These are phyloP conservation scores for Peronospora farinosa DNA, from an alignment of 352 stramenopile species.

Conservation along the genomic window DNA sequence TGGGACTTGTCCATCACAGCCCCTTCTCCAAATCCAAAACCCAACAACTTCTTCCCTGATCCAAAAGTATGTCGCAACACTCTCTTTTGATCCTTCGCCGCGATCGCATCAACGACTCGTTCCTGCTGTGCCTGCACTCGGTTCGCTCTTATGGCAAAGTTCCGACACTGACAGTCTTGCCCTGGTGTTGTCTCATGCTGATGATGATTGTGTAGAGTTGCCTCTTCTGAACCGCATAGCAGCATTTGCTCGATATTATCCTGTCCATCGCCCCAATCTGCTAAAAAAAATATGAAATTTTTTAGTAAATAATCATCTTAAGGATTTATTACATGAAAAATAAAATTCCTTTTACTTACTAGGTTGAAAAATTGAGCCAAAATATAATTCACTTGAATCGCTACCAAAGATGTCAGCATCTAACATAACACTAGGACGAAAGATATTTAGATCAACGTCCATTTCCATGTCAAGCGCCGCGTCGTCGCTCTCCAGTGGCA, in stretches of 20 bases:
- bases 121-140: conserved; percentile 26
- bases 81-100: conserved; percentile 36
- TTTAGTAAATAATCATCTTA: too few relatives aligned
- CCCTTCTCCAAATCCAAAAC: conserved; percentile 41
- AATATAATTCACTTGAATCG: conserved; percentile 21
- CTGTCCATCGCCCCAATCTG: conserved; percentile 28
- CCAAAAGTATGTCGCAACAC: conserved; percentile 58
- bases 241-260: conserved; percentile 71
- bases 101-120: conserved; percentile 3
- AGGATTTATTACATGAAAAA: neutral
- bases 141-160: conserved; percentile 33
- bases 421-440: conserved; percentile 60
- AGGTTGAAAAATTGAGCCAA: conserved; percentile 30
- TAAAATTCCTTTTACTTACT: conserved; percentile 17
- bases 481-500: conserved; percentile 16
- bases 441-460: conserved; percentile 57
- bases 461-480: conserved; percentile 47
- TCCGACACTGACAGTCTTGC: conserved; percentile 26
- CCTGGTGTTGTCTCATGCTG: conserved; percentile 23
- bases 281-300: conserved; percentile 1
- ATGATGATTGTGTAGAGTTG: conserved; percentile 27
- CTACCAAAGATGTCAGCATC: conserved; percentile 45
- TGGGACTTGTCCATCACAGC: conserved; percentile 12
- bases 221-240: conserved; percentile 35
- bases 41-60: conserved; percentile 30